Base-by-base conservation (phyloP, 192 early-diverging fungal genomes). In the Backusella westeae region DNA sequence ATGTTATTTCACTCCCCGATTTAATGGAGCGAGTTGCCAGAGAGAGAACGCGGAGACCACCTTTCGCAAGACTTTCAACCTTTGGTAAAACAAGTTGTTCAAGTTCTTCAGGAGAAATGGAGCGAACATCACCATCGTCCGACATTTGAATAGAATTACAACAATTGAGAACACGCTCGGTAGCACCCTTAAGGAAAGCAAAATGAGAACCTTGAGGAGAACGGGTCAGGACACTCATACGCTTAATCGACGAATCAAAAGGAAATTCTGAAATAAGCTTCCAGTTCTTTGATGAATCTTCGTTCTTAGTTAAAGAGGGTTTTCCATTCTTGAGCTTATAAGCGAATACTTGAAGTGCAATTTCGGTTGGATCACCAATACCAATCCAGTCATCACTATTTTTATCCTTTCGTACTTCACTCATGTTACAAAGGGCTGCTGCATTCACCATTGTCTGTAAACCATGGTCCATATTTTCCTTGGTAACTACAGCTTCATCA, bases 131-230 rank as follows among this genome's bases (percentile, higher is more conserved):
- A n/a, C 81, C 79, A 0, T 46, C 38, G 9, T 89, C 77, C 6
- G 85, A 85, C 4, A 87, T 72, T 76, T 86, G 86, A 9, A 83
- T 75, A 23, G 74, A 77, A 2, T 82, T 89, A 80, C 95, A 97
- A 73, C 92, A 88, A n/a, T 74, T 76, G 12, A 97, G 81, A 1
- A 97, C 89, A 10, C 92, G 91, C 87, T 98, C 97, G 29, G 96
- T 96, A 0, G 97, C 97, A 41, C 97, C 97, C 80, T 98, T 98
- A 38, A 89, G 85, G 52, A 96, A 89, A 44, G 95, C 82, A 75
- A 93, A 79, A 52, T 83, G 80, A 10, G 82, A 74, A 67, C 80
- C 80, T 34, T 75, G 49, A 6, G 80, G 72, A 65, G 70, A 87
- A 32, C 75, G 75, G 72, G 86, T 92, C 2, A 96, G 78, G 19